Percentiles rank a stretch among this genome's conserved stretches.
phyloP scores from a whole-genome alignment of 257 asterid species.

The Penstemon davidsonii region DNA sequence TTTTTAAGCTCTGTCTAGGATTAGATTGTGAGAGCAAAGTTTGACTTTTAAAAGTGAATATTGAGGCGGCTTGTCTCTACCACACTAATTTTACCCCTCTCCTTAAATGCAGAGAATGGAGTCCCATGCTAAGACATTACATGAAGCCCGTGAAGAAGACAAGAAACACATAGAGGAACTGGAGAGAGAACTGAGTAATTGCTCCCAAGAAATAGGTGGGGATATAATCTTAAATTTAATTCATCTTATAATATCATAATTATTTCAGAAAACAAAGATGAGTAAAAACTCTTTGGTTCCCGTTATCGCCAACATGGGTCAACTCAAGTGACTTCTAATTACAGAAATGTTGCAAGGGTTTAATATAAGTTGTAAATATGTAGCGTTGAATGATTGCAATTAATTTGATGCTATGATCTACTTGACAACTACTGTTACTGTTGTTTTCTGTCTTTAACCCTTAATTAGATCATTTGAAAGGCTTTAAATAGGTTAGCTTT shows the following conservation, averaged over 20 bases:
- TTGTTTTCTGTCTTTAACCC: not conserved
- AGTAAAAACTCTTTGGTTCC: not conserved
- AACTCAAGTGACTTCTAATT: conserved; percentile 14
- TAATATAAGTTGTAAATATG: not conserved
- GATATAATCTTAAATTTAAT: conserved; percentile 20
- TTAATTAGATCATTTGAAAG: not conserved
- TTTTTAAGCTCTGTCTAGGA: not conserved
- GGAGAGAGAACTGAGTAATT: conserved; percentile 80
- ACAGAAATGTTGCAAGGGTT: not conserved
- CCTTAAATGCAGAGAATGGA: conserved; percentile 64
- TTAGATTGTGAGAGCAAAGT: not conserved
- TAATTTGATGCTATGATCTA: conserved; percentile 2
- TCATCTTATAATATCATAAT: not conserved
- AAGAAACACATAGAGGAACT: conserved; percentile 64
- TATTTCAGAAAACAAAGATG: not conserved
- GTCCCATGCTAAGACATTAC: conserved; percentile 59
- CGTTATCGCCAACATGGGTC: not conserved
- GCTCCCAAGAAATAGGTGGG: conserved; percentile 86
- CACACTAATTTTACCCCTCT: conserved; percentile 17
- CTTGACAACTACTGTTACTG: not conserved
- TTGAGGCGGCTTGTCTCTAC: not conserved
- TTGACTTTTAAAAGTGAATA: conserved; percentile 4
- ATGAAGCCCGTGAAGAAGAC: conserved; percentile 66
- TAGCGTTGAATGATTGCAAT: conserved; percentile 6
- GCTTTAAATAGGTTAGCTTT: not conserved